phyloP scores from a whole-genome alignment of 768 basidiomycete species.

The Hebeloma cylindrosporum region DNA sequence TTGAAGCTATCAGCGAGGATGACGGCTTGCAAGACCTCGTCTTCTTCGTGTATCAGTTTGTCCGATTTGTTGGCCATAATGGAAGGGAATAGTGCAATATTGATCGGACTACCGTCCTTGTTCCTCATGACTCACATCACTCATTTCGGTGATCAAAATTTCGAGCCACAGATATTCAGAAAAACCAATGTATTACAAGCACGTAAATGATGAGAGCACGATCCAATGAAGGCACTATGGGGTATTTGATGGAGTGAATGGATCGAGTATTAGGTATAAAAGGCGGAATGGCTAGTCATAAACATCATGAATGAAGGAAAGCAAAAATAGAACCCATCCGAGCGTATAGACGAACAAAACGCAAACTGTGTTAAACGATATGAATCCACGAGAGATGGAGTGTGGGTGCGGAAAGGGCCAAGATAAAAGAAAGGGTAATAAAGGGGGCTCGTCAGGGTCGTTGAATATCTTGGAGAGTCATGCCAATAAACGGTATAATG shows the following conservation, averaged over 20 bases:
- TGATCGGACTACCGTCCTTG: constrained; percentile 2
- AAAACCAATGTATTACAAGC: constrained; percentile 54
- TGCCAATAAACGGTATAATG: constrained; percentile 27
- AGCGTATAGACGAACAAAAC: constrained; percentile 44
- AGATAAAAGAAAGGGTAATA: constrained; percentile 34
- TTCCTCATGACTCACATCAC: background rate
- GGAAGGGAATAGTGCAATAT: constrained; percentile 14
- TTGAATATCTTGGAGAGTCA: constrained; percentile 31
- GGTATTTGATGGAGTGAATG: constrained; percentile 58
- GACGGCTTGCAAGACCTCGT: constrained; percentile 90
- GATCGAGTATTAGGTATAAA: constrained; percentile 70
- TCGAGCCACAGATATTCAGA: constrained; percentile 20
- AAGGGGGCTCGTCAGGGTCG: constrained; percentile 44
- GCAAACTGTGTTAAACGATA: constrained; percentile 29
- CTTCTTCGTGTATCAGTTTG: constrained; percentile 66
- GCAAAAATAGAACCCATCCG: constrained; percentile 57
- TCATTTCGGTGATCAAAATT: constrained; percentile 25
- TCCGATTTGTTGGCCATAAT: constrained; percentile 73
- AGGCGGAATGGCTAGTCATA: constrained; percentile 63
- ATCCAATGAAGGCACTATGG: constrained; percentile 59
- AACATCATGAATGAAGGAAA: constrained; percentile 59
- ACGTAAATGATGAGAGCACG: constrained; percentile 53
- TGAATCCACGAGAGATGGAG: constrained; percentile 37
- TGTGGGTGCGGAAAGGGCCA: constrained; percentile 36
- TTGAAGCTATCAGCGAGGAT: constrained; percentile 97